Evolutionary conservation across 805 yeast genomes (phyloP).

Genomic region (Candida cerambycidarum): DNA sequence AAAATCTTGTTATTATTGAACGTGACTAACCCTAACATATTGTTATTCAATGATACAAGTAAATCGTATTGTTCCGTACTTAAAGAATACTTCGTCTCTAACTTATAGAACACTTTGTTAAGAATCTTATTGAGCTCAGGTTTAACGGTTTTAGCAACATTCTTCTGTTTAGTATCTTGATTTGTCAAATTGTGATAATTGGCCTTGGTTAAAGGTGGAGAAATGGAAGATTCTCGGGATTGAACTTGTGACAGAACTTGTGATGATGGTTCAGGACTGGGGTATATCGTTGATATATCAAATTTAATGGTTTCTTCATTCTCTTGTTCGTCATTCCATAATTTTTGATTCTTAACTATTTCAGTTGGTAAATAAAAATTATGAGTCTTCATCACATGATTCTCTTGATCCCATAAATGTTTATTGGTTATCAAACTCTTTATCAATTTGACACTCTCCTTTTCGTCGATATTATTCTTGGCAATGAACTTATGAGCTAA

Average conservation of each 20-base stretch:
- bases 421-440: slow-evolving; percentile 35
- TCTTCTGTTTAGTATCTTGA: slow-evolving; percentile 19
- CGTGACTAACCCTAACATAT: slow-evolving; percentile 26
- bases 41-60: slow-evolving; percentile 38
- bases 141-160: slow-evolving; percentile 15
- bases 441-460: slow-evolving; percentile 18
- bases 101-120: slow-evolving; percentile 41
- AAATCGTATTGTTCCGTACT: slow-evolving; percentile 36
- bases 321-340: slow-evolving; percentile 21
- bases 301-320: slow-evolving; percentile 26
- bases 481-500: slow-evolving; percentile 35
- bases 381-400: slow-evolving; percentile 29
- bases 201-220: slow-evolving; percentile 15
- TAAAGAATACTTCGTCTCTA: slow-evolving; percentile 31
- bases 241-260: slow-evolving; percentile 7
- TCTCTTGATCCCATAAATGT: slow-evolving; percentile 39
- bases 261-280: slow-evolving; percentile 15
- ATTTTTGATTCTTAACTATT: slow-evolving; percentile 29
- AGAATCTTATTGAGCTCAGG: slow-evolving; percentile 36
- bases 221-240: slow-evolving; percentile 21
- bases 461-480: slow-evolving; percentile 11
- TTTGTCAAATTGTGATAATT: slow-evolving; percentile 12
- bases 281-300: slow-evolving; percentile 34
- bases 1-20: slow-evolving; percentile 28
- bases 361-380: slow-evolving; percentile 41